Percentiles rank a stretch among this genome's conserved stretches.
Conservation (phyloP, 169 alveolate genomes). For the Besnoitia besnoiti region DNA sequence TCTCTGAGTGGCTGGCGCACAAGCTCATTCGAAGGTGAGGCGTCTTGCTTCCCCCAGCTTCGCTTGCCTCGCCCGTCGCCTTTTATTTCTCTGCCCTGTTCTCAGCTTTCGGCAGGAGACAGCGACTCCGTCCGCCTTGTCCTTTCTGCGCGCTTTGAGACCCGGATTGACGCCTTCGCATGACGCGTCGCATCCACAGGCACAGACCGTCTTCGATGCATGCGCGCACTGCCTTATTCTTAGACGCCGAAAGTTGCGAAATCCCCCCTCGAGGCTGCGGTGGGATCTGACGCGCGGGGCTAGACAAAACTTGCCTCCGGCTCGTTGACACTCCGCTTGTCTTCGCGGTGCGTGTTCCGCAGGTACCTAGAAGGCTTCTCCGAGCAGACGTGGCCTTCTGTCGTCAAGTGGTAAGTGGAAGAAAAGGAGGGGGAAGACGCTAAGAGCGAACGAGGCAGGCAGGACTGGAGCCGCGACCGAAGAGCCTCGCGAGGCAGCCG, state of each 20-base stretch:
- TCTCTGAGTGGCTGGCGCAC: slow-evolving; percentile 39
- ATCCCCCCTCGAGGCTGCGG: too few species aligned
- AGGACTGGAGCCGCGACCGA: too few species aligned
- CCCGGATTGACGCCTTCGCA: background rate
- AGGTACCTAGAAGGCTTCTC: slow-evolving; percentile 45
- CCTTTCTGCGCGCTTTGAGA: background rate
- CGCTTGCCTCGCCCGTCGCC: background rate
- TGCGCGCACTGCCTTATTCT: too few species aligned
- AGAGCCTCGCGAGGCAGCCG: too few species aligned
- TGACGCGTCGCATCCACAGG: too few species aligned
- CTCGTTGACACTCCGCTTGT: background rate
- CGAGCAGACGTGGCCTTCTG: slow-evolving; percentile 60
- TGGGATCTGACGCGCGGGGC: too few species aligned
- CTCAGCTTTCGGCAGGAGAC: background rate
- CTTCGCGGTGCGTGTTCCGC: too few species aligned
- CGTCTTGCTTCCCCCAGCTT: background rate
- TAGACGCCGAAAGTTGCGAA: too few species aligned
- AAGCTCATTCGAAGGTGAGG: slow-evolving; percentile 8
- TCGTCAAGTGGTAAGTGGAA: slow-evolving; percentile 65
- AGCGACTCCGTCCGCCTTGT: background rate
- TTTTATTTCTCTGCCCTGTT: background rate
- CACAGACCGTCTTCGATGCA: too few species aligned
- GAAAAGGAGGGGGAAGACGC: too few species aligned
- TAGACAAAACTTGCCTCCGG: background rate
- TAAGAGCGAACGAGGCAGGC: too few species aligned